Evolutionary conservation across 352 stramenopile genomes (phyloP), one percentile per base, ranked within the genome.

Genomic region (Globisporangium heterothallicum): DNA sequence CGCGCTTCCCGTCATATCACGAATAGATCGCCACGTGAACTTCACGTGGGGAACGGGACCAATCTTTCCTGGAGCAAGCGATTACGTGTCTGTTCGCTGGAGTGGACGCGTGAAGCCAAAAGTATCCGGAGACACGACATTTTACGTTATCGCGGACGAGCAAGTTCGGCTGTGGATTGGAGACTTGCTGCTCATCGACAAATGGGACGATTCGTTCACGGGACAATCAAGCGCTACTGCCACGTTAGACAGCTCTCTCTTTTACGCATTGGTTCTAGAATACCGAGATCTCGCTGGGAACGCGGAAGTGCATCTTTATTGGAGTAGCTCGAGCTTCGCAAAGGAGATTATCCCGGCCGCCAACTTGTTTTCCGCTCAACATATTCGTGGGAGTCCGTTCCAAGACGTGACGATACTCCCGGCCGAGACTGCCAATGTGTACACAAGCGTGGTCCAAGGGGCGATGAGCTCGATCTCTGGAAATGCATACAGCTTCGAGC

Each of bases 61-160:
- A 13, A 35, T 78, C 2, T 84, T 88, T 46, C 54, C 68, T 35
- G 72, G 68, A 1, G 64, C 68, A 6, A 74, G 59, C 2, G 79
- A 80, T 38, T 86, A 84, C 59, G 59, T 77, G 0, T 79, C 70
- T 1, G 70, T 85, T 9, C 72, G 79, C 6, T 92, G 82, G 82
- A 84, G 51, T 42, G 82, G 82, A 7, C 73, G 69, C 12, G n/a
- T 92, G 6, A 83, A 86, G 27, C 69, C 70, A n/a, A 66, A 67
- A 48, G 41, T 26, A 7, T 67, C 66, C 0, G 69, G 53, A 6
- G 58, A 72, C 29, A 74, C 57, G 5, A 86, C 65, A 7, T 66
- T 92, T 14, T 69, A 53, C 19, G 55, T 88, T 1, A 64, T 66
- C 8, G 63, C 58, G 21, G 66, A 85, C 26, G 77, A 86, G 24